phyloP scores from a whole-genome alignment of 2,329 filamentous ascomycete genomes.

The Rosellinia necatrix region DNA sequence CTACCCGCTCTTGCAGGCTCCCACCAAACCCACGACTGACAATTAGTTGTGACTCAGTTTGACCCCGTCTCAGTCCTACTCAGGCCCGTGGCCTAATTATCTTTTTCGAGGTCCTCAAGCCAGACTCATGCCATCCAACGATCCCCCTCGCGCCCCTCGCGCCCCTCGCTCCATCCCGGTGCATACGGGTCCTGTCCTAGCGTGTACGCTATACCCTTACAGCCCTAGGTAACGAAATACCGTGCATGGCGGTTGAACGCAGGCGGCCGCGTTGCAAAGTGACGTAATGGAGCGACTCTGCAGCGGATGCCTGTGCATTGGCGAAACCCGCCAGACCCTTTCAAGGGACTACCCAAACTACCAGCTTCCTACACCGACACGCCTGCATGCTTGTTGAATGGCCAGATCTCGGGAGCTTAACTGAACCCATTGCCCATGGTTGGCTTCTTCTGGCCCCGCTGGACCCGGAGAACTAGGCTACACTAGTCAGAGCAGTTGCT shows the following conservation, averaged over 20 bases:
- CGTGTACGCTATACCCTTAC: constrained; percentile 8
- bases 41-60: constrained; percentile 18
- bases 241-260: constrained; percentile 14
- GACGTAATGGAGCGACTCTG: constrained; percentile 31
- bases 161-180: constrained; percentile 27
- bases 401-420: constrained; percentile 30
- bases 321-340: constrained; percentile 15
- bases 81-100: constrained; percentile 9
- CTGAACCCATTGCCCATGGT: constrained; percentile 10
- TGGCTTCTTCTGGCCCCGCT: constrained; percentile 1
- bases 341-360: background rate
- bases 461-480: background rate
- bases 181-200: constrained; percentile 20
- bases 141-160: constrained; percentile 24
- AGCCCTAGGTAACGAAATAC: constrained; percentile 17
- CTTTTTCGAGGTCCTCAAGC: too few species aligned
- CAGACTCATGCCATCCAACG: constrained; percentile 6
- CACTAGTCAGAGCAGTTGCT: constrained; percentile 10
- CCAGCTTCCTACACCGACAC: constrained; percentile 20
- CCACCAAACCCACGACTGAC: constrained; percentile 29
- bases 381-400: constrained; percentile 2
- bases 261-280: constrained; percentile 25
- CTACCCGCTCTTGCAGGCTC: constrained; percentile 50
- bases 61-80: constrained; percentile 14
- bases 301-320: constrained; percentile 19